Conservation (phyloP, 202 grass and related monocot genomes). For the Eragrostis tef region DNA sequence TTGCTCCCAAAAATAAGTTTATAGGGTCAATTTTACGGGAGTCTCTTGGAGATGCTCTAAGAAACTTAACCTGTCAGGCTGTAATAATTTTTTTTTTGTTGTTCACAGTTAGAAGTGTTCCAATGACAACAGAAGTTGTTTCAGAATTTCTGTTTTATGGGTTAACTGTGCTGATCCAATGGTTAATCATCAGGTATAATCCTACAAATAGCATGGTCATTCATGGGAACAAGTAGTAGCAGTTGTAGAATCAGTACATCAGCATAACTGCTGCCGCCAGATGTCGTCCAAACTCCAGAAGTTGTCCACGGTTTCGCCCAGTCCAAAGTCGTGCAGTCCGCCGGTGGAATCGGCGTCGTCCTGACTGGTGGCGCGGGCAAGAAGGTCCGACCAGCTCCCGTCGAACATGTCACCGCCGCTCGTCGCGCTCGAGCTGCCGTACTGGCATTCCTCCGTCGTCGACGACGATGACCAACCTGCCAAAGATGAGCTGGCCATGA, state of each 20-base stretch:
- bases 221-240: not conserved
- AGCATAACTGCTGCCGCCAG: slow-evolving; percentile 31
- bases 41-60: too few relatives aligned
- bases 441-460: not conserved
- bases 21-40: too few relatives aligned
- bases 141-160: not conserved
- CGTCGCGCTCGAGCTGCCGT: slow-evolving; percentile 9
- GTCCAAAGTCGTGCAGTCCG: slow-evolving; percentile 24
- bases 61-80: too few relatives aligned
- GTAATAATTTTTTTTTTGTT: too few relatives aligned
- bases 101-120: too few relatives aligned
- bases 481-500: not conserved
- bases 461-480: not conserved
- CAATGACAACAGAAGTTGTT: too few relatives aligned
- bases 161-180: not conserved
- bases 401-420: slow-evolving; percentile 45
- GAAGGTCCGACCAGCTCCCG: slow-evolving; percentile 55
- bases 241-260: not conserved
- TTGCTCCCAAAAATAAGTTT: too few relatives aligned
- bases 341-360: slow-evolving; percentile 32
- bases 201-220: slow-evolving; percentile 5
- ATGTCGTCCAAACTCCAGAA: slow-evolving; percentile 52
- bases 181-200: not conserved
- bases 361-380: slow-evolving; percentile 43
- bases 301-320: slow-evolving; percentile 16